These are phyloP conservation scores for Phytophthora pinifolia DNA, from an alignment of 352 stramenopile genomes.

Conservation along the genomic window DNA sequence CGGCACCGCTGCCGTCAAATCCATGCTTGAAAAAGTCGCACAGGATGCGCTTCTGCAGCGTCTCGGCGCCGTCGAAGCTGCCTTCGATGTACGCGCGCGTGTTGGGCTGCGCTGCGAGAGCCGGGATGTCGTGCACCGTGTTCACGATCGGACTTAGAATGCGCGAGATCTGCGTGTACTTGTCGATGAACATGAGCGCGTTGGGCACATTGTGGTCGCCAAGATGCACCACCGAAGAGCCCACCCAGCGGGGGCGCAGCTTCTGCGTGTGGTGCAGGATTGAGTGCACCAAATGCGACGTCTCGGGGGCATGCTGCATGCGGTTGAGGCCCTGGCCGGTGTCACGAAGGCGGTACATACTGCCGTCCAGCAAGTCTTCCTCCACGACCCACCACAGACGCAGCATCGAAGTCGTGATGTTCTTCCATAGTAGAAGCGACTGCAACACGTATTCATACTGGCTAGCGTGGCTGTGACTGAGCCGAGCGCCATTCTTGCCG, in stretches of 20 bases:
- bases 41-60: constrained; percentile 84
- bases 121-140: constrained; percentile 51
- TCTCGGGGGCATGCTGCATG: constrained; percentile 64
- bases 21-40: constrained; percentile 93
- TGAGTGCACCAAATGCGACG: constrained; percentile 49
- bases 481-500: constrained; percentile 56
- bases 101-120: constrained; percentile 41
- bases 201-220: constrained; percentile 96
- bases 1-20: constrained; percentile 91
- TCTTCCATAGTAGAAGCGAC: constrained; percentile 62
- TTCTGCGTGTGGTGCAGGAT: constrained; percentile 56
- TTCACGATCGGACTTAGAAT: constrained; percentile 68
- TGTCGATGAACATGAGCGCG: constrained; percentile 95
- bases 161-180: constrained; percentile 91
- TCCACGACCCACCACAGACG: constrained; percentile 67
- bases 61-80: constrained; percentile 61
- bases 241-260: constrained; percentile 66
- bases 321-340: constrained; percentile 70
- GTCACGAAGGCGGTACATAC: constrained; percentile 58
- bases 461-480: constrained; percentile 56
- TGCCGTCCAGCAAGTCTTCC: constrained; percentile 54
- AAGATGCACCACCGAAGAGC: constrained; percentile 91
- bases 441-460: constrained; percentile 74
- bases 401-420: constrained; percentile 63
- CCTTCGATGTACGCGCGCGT: constrained; percentile 72